Evolutionary conservation across 2,329 filamentous ascomycete genomes (phyloP), one percentile per base, ranked within the genome.

Genomic region (Immersiporthe knoxdaviesiana): DNA sequence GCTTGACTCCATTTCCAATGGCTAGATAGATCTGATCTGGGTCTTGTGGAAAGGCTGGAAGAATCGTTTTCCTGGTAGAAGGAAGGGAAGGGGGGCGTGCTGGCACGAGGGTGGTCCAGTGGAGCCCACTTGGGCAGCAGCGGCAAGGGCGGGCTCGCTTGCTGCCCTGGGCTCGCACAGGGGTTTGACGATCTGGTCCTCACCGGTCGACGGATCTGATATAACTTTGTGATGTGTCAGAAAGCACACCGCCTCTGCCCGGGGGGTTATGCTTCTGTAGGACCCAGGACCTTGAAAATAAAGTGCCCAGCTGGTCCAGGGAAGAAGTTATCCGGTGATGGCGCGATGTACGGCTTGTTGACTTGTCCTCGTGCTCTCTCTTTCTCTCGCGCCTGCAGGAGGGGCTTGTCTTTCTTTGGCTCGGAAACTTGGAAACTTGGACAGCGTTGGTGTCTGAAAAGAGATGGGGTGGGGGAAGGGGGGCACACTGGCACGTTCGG

Each of bases 171-270:
- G 69, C 60, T 61, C 41, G 59, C 27, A 37, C 68, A 63, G 65
- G 62, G 41, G 54, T 58, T 60, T 41, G 59, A 27, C 47, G 61
- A 63, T 47, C 61, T 50, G 61, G 61, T 24, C 24, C 41, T 52
- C 63, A 69, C 69, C 67, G 69, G 69, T 71, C 63, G 65, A 65
- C 60, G 59, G 52, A 63, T 63, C 58, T 68, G 65, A 58, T 60
- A 35, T 21, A 61, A 44, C 24, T 69, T 66, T 64, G 63, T 67
- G 67, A 66, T 67, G 64, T 67, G 64, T 66, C 69, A 66, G 63
- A 68, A 64, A 59, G 39, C 58, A 66, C 63, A 64, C 67, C 60
- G 52, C 47, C 56, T 52, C 58, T 58, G 27, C 44, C 47, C 63
- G 39, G 30, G 47, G 44, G n/a, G 24, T 60, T 47, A 32, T 30